Evolutionary conservation across 805 yeast species (phyloP), one percentile per base, ranked within the genome.

Genomic region (Candida gorgasii): DNA sequence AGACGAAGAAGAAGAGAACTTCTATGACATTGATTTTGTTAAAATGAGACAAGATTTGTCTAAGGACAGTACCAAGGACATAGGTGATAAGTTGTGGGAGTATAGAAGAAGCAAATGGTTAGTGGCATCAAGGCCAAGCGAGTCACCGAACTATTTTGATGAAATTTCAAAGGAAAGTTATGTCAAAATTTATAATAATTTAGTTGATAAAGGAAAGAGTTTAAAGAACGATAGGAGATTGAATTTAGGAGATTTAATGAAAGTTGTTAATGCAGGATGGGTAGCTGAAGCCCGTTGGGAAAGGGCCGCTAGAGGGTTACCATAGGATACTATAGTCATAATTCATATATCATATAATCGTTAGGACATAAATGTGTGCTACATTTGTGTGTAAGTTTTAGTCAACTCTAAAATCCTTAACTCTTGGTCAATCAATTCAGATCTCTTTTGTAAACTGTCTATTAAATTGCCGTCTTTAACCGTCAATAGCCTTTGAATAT

Each of bases 241-340:
- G 63, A 88, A 86, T 60, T 73, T 92, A 53, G 72, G 69, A 44
- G 96, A 89, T 58, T 79, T 86, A 31, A 58, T 89, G 39, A 75
- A 76, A 49, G 77, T 90, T 17, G 75, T 90, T 31, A 81, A 87
- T 53, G 78, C 85, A 3, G 97, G 97, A 14, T 90, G 98, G 98
- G 73, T 76, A 12, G 82, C 80, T 46, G 80, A 80, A 16, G 88
- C 83, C 39, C 78, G 80, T 50, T 90, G 93, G 92, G 84, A 78
- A 44, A 64, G 73, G 27, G 76, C 76, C 3, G 72, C 73, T 4
- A 56, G 53, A 23, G 75, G 75, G 1, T 50, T 68, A 39, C 57
- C 72, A 4, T 64, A 46, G 29, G n/a, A n/a, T n/a, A n/a, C n/a
- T n/a, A n/a, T n/a, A n/a, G n/a, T n/a, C 18, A 26, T 14, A 26